Evolutionary conservation across 148 eudicot genomes (phyloP), one percentile per base, ranked within the genome.

Genomic region (Cornus suecica): DNA sequence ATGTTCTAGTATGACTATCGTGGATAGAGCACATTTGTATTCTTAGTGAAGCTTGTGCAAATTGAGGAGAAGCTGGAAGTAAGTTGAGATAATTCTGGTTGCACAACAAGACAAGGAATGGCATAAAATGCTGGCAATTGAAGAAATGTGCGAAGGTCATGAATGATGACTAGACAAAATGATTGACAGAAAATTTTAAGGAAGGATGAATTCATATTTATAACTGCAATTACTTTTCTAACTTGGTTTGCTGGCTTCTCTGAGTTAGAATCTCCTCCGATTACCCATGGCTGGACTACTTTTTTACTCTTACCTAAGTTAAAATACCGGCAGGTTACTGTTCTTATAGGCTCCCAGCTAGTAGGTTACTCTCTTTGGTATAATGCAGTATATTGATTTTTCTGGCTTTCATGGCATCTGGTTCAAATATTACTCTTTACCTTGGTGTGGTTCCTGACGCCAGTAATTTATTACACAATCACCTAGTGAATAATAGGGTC

Each of bases 1-100:
- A 37, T 37, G 42, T 3, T 37, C 42, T 37, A 37, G 42, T 37
- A 8, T 6, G 42, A 37, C 42, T 37, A 37, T 6, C 42, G 4
- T 37, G 42, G 42, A 4, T 37, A 10, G 42, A 37, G 9, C 9
- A 37, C 42, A 1, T 37, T 37, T 37, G 6, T 37, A 37, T 37
- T 8, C 42, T 37, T 37, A 6, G 6, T 10, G 42, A 6, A 37
- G 42, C 42, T 37, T 29, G 37, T 10, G 32, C 54, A 15, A 31
- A 30, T 45, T 23, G 31, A 30, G 65, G 74, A 71, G 25, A 52
- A 48, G 65, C 23, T 71, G 62, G 24, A 34, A 32, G 30, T 48
- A 72, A 58, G 66, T 20, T 58, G 75, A 32, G 14, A 51, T 58
- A 22, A 18, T 58, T 72, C 31, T 72, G 54, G 31, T 58, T 60